phyloP scores from a whole-genome alignment of 768 basidiomycete genomes.

The Leccinum variicolor region DNA sequence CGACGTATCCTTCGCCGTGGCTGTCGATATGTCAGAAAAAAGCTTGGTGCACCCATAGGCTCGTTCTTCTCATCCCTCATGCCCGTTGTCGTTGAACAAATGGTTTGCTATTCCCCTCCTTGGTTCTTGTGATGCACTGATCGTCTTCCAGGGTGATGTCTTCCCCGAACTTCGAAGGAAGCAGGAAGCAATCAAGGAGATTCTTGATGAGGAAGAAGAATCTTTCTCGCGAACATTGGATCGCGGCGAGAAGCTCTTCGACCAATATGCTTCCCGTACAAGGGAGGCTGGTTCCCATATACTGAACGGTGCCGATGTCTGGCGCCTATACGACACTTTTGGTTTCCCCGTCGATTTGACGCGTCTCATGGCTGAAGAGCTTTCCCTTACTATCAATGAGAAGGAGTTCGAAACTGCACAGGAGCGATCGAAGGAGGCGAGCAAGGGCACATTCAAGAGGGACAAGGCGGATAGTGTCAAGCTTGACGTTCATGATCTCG shows the following conservation, averaged over 20 bases:
- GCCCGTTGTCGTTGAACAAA: conserved; percentile 84
- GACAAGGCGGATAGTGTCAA: conserved; percentile 68
- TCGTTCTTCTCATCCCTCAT: conserved; percentile 92
- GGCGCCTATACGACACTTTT: conserved; percentile 97
- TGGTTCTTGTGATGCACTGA: conserved; percentile 6
- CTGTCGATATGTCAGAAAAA: conserved; percentile 93
- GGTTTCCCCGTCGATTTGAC: conserved; percentile 98
- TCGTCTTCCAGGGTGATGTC: conserved; percentile 56
- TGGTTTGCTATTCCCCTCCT: conserved; percentile 49
- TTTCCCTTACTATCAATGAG: conserved; percentile 80
- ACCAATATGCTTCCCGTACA: conserved; percentile 75
- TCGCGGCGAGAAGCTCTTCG: conserved; percentile 94
- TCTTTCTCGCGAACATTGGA: conserved; percentile 97
- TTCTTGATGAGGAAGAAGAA: conserved; percentile 95
- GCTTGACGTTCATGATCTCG: conserved; percentile 94
- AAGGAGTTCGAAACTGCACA: conserved; percentile 88
- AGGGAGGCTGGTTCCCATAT: conserved; percentile 57
- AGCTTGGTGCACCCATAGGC: conserved; percentile 88
- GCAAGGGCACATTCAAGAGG: conserved; percentile 79
- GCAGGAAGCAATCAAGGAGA: conserved; percentile 83
- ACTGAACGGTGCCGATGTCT: conserved; percentile 89
- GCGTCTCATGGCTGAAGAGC: conserved; percentile 94
- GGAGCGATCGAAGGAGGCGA: conserved; percentile 84
- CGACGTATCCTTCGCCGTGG: conserved; percentile 90
- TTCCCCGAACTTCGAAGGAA: conserved; percentile 94